phyloP scores from a whole-genome alignment of 257 asterid genomes.

The Nicotiana paniculata region DNA sequence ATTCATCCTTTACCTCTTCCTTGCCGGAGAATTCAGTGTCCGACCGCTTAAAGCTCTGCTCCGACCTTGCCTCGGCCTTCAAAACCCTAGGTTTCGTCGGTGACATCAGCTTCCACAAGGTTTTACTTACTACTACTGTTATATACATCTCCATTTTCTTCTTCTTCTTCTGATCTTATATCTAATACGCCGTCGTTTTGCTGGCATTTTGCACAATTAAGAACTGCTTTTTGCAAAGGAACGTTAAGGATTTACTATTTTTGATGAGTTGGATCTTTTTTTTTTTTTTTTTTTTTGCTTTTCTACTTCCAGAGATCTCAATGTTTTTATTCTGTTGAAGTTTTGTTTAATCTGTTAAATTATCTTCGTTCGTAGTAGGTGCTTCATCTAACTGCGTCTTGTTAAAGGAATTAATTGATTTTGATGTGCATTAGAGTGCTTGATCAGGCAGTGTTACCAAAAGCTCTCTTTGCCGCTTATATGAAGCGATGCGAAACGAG shows the following conservation, averaged over 20 bases:
- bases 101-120: slow-evolving; percentile 59
- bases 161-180: not conserved
- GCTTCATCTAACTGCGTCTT: not conserved
- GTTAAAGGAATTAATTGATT: not conserved
- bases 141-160: not conserved
- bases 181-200: not conserved
- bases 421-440: not conserved
- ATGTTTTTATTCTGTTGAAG: not conserved
- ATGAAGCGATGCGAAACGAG: too few relatives aligned
- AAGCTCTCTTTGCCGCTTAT: too few relatives aligned
- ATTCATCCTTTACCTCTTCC: slow-evolving; percentile 32
- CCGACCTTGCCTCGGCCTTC: slow-evolving; percentile 48
- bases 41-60: slow-evolving; percentile 41
- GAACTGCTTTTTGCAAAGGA: not conserved
- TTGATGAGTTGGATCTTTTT: not conserved
- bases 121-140: not conserved
- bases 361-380: not conserved
- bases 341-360: not conserved
- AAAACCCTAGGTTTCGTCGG: slow-evolving; percentile 40
- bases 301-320: not conserved
- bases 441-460: not conserved
- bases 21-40: slow-evolving; percentile 46
- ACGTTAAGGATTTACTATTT: not conserved
- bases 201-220: not conserved
- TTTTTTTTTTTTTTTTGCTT: not conserved